These are phyloP conservation scores for Neurospora crassa DNA, from an alignment of 2,329 filamentous ascomycete genomes.

Conservation along the genomic window DNA sequence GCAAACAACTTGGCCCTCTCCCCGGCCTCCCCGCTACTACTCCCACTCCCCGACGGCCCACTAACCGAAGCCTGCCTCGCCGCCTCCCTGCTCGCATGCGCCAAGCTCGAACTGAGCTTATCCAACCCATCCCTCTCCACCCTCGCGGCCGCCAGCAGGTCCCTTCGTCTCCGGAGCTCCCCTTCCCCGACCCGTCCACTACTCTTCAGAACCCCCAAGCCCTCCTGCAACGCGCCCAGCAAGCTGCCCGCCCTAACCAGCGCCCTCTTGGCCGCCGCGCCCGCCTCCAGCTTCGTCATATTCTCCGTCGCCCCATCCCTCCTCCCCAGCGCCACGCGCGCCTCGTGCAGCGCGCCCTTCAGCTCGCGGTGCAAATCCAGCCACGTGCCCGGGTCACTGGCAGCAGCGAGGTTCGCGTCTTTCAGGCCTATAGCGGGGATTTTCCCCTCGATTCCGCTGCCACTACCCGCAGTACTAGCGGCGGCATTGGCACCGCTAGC, in stretches of 20 bases:
- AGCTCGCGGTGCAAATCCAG: slow-evolving; percentile 66
- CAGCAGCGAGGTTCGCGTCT: slow-evolving; percentile 30
- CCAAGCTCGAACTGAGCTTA: slow-evolving; percentile 52
- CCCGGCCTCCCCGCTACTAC: slow-evolving; percentile 6
- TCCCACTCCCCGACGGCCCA: slow-evolving; percentile 29
- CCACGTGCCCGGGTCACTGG: slow-evolving; percentile 60
- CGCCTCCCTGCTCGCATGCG: slow-evolving; percentile 34
- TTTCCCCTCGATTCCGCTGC: slow-evolving; percentile 18
- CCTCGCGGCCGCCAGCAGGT: slow-evolving; percentile 58
- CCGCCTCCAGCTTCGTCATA: slow-evolving; percentile 43
- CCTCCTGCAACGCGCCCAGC: slow-evolving; percentile 55
- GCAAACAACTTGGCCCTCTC: slow-evolving; percentile 15
- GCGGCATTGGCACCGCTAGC: slow-evolving; percentile 4
- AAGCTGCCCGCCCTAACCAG: slow-evolving; percentile 60
- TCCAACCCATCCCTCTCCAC: slow-evolving; percentile 72
- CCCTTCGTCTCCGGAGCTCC: slow-evolving; percentile 61
- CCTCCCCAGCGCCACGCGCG: slow-evolving; percentile 53
- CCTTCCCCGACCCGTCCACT: slow-evolving; percentile 56
- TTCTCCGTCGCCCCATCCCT: slow-evolving; percentile 49
- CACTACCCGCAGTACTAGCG: slow-evolving; percentile 1
- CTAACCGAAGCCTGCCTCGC: slow-evolving; percentile 21
- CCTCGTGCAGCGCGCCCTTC: slow-evolving; percentile 61
- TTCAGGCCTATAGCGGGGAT: slow-evolving; percentile 25
- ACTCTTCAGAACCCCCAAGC: slow-evolving; percentile 48
- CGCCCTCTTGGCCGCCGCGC: slow-evolving; percentile 64